These are phyloP conservation scores for Cenchrus americanus DNA, from an alignment of 176 grass and related monocot species.

Conservation along the genomic window DNA sequence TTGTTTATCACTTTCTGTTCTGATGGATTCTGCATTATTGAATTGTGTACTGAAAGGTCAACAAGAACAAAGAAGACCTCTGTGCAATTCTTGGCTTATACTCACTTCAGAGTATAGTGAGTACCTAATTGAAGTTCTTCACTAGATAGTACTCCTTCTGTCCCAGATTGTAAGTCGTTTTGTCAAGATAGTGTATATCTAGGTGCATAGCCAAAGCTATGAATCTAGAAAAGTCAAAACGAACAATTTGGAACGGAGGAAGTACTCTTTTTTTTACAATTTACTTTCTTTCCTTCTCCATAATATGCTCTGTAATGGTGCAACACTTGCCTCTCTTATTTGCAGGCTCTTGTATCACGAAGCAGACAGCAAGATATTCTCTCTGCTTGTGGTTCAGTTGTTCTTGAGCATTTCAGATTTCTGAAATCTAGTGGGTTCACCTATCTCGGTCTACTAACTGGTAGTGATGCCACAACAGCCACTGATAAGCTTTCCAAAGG, in stretches of 20 bases:
- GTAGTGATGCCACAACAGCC: slow-evolving; percentile 54
- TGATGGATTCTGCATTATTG: slow-evolving; percentile 41
- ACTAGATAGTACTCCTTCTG: too few relatives aligned
- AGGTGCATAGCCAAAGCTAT: too few relatives aligned
- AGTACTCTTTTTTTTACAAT: slow-evolving; percentile 11
- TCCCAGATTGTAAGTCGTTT: too few relatives aligned
- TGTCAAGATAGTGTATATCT: too few relatives aligned
- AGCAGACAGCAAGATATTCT: slow-evolving; percentile 49
- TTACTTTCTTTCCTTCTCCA: slow-evolving; percentile 10
- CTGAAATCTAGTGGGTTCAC: slow-evolving; percentile 76
- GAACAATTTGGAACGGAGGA: too few relatives aligned
- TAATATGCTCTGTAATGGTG: slow-evolving; percentile 31
- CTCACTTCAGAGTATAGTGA: slow-evolving; percentile 85
- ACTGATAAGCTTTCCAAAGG: slow-evolving; percentile 71
- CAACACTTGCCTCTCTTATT: slow-evolving; percentile 28
- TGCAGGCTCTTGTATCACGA: slow-evolving; percentile 77
- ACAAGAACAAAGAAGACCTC: slow-evolving; percentile 62
- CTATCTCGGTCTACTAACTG: slow-evolving; percentile 76
- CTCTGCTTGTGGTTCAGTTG: slow-evolving; percentile 59
- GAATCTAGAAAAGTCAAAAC: too few relatives aligned
- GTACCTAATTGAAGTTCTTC: slow-evolving; percentile 29
- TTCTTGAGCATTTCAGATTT: slow-evolving; percentile 58
- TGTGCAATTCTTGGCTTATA: slow-evolving; percentile 83
- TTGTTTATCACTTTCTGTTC: slow-evolving; percentile 8
- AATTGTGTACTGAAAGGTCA: slow-evolving; percentile 47